Evolutionary conservation across 2,329 filamentous ascomycete species (phyloP).

Genomic region (Fusarium albidum): DNA sequence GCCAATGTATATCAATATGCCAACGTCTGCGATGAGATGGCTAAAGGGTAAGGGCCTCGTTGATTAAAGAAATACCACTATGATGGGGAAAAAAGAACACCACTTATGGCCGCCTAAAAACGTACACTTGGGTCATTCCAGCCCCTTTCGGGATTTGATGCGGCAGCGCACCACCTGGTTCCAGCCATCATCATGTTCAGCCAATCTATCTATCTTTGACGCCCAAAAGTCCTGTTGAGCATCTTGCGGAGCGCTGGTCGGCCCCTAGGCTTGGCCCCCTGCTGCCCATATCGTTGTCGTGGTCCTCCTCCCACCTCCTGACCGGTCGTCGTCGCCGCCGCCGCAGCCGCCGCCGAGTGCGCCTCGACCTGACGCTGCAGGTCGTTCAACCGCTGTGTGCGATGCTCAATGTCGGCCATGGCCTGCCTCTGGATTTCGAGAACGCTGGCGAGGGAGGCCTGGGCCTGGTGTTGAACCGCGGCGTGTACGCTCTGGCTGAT

Average conservation of each 20-base stretch:
- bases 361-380: conserved; percentile 5
- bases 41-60: no score
- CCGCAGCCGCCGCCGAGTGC: no score
- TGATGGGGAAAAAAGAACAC: no score
- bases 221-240: conserved; percentile 17
- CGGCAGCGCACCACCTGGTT: not conserved
- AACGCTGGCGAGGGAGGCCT: conserved; percentile 30
- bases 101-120: no score
- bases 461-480: conserved; percentile 35
- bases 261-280: not conserved
- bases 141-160: not conserved
- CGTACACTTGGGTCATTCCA: conserved; percentile 8
- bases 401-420: conserved; percentile 22
- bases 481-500: conserved; percentile 38
- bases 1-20: no score
- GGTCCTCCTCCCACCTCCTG: not conserved
- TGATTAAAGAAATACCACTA: no score
- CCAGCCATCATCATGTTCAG: not conserved
- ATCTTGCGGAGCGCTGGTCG: conserved; percentile 4
- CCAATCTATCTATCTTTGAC: not conserved
- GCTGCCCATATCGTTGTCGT: no score
- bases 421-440: conserved; percentile 34
- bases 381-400: conserved; percentile 1
- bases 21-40: no score
- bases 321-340: no score